A percentile compares a stretch with the other conserved stretches of the same genome.
Conservation (phyloP, 208 protist genomes). For the Acanthamoeba sp. region DNA sequence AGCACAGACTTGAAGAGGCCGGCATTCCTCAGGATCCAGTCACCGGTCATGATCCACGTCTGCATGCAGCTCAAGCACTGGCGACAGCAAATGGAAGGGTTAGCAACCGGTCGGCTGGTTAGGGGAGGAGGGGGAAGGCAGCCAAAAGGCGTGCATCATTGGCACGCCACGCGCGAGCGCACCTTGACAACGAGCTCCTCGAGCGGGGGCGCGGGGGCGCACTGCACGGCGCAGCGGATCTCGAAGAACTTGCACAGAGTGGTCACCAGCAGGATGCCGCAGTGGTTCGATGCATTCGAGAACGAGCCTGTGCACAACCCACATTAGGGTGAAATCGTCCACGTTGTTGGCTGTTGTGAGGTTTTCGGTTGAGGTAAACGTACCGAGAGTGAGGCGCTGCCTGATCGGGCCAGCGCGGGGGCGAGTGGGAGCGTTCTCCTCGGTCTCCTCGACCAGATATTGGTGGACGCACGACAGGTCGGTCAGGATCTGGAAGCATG, state of each 20-base stretch:
- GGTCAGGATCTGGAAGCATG: constrained; percentile 50
- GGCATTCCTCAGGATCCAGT: constrained; percentile 68
- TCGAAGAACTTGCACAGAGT: constrained; percentile 71
- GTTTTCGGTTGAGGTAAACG: background rate
- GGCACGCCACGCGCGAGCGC: no score
- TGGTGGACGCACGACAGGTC: constrained; percentile 65
- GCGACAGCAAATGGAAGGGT: background rate
- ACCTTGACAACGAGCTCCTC: constrained; percentile 36
- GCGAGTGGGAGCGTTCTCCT: background rate
- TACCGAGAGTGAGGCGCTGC: constrained; percentile 20
- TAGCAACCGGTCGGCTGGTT: no score
- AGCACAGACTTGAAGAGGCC: constrained; percentile 50
- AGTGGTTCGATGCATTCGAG: constrained; percentile 44
- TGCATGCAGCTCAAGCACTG: constrained; percentile 67
- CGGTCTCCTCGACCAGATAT: constrained; percentile 31
- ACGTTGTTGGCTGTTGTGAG: background rate
- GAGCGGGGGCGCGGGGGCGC: background rate
- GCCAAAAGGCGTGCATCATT: no score
- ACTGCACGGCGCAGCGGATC: constrained; percentile 2
- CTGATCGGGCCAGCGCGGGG: background rate
- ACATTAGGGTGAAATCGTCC: background rate
- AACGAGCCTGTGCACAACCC: background rate
- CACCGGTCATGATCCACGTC: constrained; percentile 67
- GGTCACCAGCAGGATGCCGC: constrained; percentile 59
- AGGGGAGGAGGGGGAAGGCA: background rate